phyloP scores from a whole-genome alignment of 306 rosid genomes.

The Glycine tomentella region DNA sequence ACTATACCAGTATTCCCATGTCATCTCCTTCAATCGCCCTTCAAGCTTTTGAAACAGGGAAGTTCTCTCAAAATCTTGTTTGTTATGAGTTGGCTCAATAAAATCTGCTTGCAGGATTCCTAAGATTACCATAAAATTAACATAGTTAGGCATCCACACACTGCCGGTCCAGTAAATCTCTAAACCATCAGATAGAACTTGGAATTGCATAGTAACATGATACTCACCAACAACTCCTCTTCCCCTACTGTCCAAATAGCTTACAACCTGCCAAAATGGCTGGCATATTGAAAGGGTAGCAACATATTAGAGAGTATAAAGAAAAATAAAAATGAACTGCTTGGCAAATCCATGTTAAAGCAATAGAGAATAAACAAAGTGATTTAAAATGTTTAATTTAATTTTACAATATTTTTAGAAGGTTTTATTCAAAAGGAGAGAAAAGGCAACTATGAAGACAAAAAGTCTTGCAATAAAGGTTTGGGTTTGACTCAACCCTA shows the following conservation, averaged over 20 bases:
- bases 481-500: no score
- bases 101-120: conserved; percentile 92
- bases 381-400: neutral
- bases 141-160: neutral
- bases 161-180: neutral
- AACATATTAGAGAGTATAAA: conserved; percentile 15
- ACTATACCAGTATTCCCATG: conserved; percentile 85
- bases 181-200: conserved; percentile 17
- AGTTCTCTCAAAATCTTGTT: conserved; percentile 97
- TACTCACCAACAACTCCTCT: conserved; percentile 92
- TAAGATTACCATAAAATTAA: conserved; percentile 44
- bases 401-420: conserved; percentile 5
- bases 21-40: conserved; percentile 84
- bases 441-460: neutral
- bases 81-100: conserved; percentile 87
- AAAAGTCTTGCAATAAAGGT: neutral
- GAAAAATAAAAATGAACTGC: neutral
- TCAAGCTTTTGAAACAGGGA: conserved; percentile 89
- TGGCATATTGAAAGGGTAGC: conserved; percentile 54
- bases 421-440: conserved; percentile 16
- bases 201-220: conserved; percentile 14
- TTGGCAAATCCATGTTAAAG: neutral
- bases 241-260: conserved; percentile 64
- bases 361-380: conserved; percentile 14
- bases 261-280: conserved; percentile 97